phyloP scores from a whole-genome alignment of 805 yeast genomes.

The Hanseniaspora occidentalis region DNA sequence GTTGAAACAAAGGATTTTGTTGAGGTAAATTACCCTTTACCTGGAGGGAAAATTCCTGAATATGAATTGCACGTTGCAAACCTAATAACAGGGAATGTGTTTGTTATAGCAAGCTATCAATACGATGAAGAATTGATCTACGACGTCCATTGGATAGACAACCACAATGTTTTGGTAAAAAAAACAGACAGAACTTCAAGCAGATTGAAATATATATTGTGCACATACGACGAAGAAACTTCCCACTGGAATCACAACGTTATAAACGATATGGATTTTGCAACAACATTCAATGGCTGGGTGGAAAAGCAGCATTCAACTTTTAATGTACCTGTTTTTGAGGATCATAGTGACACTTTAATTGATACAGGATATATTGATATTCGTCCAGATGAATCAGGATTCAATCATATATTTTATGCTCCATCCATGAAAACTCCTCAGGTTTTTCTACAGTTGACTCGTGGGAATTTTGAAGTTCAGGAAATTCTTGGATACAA shows the following conservation, averaged over 20 bases:
- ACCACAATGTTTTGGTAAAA: slow-evolving; percentile 38
- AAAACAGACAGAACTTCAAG: slow-evolving; percentile 54
- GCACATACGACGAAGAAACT: slow-evolving; percentile 27
- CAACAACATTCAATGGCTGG: slow-evolving; percentile 38
- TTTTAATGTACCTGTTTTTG: slow-evolving; percentile 27
- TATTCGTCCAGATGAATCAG: slow-evolving; percentile 35
- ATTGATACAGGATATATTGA: slow-evolving; percentile 46
- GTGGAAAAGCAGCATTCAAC: slow-evolving; percentile 39
- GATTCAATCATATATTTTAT: slow-evolving; percentile 54
- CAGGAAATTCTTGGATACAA: slow-evolving; percentile 37
- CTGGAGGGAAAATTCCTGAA: slow-evolving; percentile 51
- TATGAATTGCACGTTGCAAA: slow-evolving; percentile 2
- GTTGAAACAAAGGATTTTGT: slow-evolving; percentile 27
- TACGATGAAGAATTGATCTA: slow-evolving; percentile 44
- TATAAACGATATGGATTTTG: slow-evolving; percentile 31
- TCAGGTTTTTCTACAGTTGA: slow-evolving; percentile 27
- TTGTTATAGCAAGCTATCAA: slow-evolving; percentile 13
- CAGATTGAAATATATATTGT: slow-evolving; percentile 30
- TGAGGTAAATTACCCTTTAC: slow-evolving; percentile 49
- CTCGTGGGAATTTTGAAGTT: slow-evolving; percentile 40
- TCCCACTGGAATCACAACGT: not conserved
- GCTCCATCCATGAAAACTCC: slow-evolving; percentile 34
- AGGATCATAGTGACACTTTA: slow-evolving; percentile 15
- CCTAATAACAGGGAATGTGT: slow-evolving; percentile 16
- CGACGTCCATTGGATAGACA: slow-evolving; percentile 47